Conservation (phyloP, 2,329 filamentous ascomycete species). For the Teratosphaeria gauchensis region DNA sequence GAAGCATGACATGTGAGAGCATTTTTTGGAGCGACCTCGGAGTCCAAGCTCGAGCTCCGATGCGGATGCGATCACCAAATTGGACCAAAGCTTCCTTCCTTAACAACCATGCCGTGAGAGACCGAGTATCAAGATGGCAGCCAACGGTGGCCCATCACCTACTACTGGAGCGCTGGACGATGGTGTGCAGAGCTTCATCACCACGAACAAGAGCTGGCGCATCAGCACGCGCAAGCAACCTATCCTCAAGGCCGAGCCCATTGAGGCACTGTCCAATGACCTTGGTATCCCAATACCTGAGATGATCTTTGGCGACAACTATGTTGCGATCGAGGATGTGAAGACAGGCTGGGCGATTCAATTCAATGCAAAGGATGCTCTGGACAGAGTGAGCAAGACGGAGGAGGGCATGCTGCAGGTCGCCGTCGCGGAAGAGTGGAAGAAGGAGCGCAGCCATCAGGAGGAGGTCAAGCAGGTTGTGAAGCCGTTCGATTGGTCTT, state of each 20-base stretch:
- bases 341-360: constrained; percentile 65
- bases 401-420: constrained; percentile 85
- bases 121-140: background rate
- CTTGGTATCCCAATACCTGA: constrained; percentile 85
- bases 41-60: background rate
- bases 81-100: background rate
- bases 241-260: constrained; percentile 84
- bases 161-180: background rate
- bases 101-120: background rate
- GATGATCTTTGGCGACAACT: constrained; percentile 99
- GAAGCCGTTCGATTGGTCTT: constrained; percentile 97
- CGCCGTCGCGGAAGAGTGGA: constrained; percentile 85
- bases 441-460: constrained; percentile 61
- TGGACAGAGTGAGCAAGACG: constrained; percentile 91
- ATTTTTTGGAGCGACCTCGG: background rate
- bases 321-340: constrained; percentile 64
- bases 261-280: constrained; percentile 70
- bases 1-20: background rate
- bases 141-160: background rate
- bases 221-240: constrained; percentile 82
- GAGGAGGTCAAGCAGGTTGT: constrained; percentile 86
- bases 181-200: constrained; percentile 9
- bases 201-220: constrained; percentile 23
- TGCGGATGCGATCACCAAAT: background rate
- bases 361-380: constrained; percentile 78